Evolutionary conservation across 805 yeast genomes (phyloP).

Genomic region (Candida palmyrensis): DNA sequence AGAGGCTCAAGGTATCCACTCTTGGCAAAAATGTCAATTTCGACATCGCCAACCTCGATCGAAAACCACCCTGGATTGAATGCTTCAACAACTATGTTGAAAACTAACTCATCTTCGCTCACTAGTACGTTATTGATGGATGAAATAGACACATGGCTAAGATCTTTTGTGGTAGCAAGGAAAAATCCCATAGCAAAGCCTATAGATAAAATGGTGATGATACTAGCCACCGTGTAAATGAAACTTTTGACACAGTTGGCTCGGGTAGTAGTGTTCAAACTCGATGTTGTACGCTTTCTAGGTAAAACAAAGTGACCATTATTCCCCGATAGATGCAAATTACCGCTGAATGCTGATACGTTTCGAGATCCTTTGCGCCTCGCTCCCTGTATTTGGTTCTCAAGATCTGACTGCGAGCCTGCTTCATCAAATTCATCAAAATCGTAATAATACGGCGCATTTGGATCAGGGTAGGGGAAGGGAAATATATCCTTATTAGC

Average conservation of each 20-base stretch:
- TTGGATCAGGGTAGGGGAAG: conserved; percentile 28
- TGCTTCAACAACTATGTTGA: conserved; percentile 72
- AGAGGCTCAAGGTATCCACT: conserved; percentile 41
- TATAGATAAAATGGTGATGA: conserved; percentile 50
- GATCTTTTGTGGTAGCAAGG: conserved; percentile 80
- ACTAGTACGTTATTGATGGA: conserved; percentile 69
- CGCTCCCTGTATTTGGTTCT: conserved; percentile 6
- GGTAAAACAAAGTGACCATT: conserved; percentile 24
- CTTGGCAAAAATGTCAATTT: conserved; percentile 81
- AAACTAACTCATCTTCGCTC: conserved; percentile 78
- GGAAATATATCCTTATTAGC: conserved; percentile 22
- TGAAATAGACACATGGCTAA: conserved; percentile 58
- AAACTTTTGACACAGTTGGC: conserved; percentile 24
- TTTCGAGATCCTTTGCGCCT: conserved; percentile 9
- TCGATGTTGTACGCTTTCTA: conserved; percentile 19
- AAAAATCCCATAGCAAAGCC: conserved; percentile 84
- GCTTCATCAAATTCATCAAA: conserved; percentile 38
- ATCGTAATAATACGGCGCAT: conserved; percentile 28
- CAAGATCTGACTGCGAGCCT: conserved; percentile 11
- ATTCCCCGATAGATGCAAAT: conserved; percentile 16
- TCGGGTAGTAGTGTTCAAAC: conserved; percentile 7
- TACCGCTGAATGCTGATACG: conserved; percentile 11
- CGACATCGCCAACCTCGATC: conserved; percentile 57
- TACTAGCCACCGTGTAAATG: conserved; percentile 40
- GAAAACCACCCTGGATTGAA: conserved; percentile 84